These are phyloP conservation scores for Acacia crassicarpa DNA, from an alignment of 306 rosid genomes.

Conservation along the genomic window DNA sequence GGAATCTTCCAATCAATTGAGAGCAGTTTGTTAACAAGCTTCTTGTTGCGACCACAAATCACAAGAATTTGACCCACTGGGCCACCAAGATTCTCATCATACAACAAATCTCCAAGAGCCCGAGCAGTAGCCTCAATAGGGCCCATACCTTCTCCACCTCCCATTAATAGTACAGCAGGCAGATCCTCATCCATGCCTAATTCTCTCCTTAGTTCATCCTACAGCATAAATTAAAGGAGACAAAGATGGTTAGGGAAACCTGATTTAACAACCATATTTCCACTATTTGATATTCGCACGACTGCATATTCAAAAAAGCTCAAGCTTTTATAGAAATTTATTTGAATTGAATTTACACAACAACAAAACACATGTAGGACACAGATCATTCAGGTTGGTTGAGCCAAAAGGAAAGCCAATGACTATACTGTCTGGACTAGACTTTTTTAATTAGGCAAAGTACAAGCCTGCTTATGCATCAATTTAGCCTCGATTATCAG, in stretches of 20 bases:
- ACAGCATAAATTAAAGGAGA: constrained; percentile 16
- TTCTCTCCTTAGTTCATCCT: constrained; percentile 77
- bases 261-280: not conserved
- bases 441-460: not conserved
- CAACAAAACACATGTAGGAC: not conserved
- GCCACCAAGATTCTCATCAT: constrained; percentile 64
- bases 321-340: not conserved
- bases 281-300: not conserved
- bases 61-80: constrained; percentile 88
- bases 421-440: not conserved
- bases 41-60: constrained; percentile 93
- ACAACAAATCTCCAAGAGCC: constrained; percentile 75
- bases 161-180: constrained; percentile 93
- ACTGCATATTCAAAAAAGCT: not conserved
- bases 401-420: not conserved
- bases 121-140: constrained; percentile 97
- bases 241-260: constrained; percentile 20
- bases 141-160: constrained; percentile 99
- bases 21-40: constrained; percentile 68
- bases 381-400: not conserved
- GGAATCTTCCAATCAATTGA: constrained; percentile 86
- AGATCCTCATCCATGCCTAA: constrained; percentile 94
- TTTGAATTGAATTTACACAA: not conserved
- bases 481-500: not conserved
- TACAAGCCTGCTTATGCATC: not conserved